A percentile compares a stretch with the other conserved stretches of the same genome.
These are phyloP conservation scores for Pseudopyricularia javanii DNA, from an alignment of 2,329 filamentous ascomycete genomes.

Conservation along the genomic window DNA sequence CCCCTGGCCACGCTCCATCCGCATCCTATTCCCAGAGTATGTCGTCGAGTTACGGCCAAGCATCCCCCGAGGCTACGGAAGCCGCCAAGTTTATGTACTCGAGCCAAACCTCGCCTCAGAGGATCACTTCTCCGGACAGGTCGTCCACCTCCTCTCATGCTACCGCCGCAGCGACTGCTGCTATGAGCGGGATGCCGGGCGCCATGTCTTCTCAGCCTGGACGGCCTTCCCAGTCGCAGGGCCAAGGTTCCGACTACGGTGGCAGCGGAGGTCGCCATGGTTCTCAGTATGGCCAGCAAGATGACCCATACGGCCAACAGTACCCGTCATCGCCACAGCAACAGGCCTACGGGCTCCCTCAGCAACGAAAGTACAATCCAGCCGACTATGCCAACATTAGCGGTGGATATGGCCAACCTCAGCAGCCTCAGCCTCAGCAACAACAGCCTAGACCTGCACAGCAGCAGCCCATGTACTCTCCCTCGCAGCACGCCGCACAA, in stretches of 20 bases:
- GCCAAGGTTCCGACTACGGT: conserved; percentile 12
- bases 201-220: conserved; percentile 22
- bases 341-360: conserved; percentile 20
- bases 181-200: conserved; percentile 44
- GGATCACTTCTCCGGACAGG: conserved; percentile 32
- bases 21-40: conserved; percentile 5
- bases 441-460: conserved; percentile 14
- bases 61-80: conserved; percentile 43
- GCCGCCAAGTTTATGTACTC: conserved; percentile 53
- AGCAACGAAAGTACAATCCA: conserved; percentile 63
- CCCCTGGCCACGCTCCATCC: conserved; percentile 14
- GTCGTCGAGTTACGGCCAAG: conserved; percentile 18
- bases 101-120: conserved; percentile 38
- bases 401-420: conserved; percentile 33
- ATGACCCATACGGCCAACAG: conserved; percentile 20
- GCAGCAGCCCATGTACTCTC: conserved; percentile 14
- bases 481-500: conserved; percentile 10
- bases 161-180: conserved; percentile 42
- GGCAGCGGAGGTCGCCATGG: conserved; percentile 1
- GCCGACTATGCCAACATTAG: conserved; percentile 56
- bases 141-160: conserved; percentile 33
- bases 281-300: conserved; percentile 11
- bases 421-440: conserved; percentile 21
- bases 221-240: conserved; percentile 3
- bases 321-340: conserved; percentile 8